A percentile compares a stretch with the other conserved stretches of the same genome.
Conservation (phyloP, 1,284 basidiomycete species). For the Crepidotus sp. region DNA sequence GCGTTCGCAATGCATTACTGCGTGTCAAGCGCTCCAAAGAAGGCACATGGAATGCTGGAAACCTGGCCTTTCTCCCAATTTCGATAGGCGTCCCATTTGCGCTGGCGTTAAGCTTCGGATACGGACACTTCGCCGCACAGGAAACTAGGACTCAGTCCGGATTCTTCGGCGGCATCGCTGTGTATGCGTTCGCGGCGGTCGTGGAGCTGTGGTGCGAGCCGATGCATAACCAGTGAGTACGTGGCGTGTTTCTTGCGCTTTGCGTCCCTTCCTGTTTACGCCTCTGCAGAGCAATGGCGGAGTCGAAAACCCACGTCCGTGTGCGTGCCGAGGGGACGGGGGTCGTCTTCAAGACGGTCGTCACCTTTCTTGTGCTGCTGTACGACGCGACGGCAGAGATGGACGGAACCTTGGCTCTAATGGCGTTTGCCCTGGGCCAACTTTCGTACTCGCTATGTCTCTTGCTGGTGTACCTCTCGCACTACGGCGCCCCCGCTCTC, state of each 20-base stretch:
- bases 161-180: conserved; percentile 53
- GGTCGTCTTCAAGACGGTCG: conserved; percentile 65
- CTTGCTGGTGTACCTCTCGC: conserved; percentile 27
- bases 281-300: conserved; percentile 51
- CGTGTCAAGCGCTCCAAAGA: conserved; percentile 24
- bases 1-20: conserved; percentile 77
- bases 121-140: conserved; percentile 33
- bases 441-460: conserved; percentile 54
- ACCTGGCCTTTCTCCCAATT: conserved; percentile 52
- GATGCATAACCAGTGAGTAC: conserved; percentile 61
- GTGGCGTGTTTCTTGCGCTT: conserved; percentile 3
- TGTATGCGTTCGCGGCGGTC: conserved; percentile 70
- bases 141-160: conserved; percentile 51
- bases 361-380: conserved; percentile 58
- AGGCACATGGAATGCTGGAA: conserved; percentile 22
- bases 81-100: conserved; percentile 48
- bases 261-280: conserved; percentile 7
- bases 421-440: conserved; percentile 81
- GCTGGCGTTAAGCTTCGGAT: conserved; percentile 35
- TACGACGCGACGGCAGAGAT: conserved; percentile 29
- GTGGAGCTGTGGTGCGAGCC: conserved; percentile 79
- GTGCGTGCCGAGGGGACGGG: conserved; percentile 79
- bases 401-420: conserved; percentile 44
- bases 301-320: conserved; percentile 56
- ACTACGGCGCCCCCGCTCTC: conserved; percentile 25